phyloP scores from a whole-genome alignment of 2,329 filamentous ascomycete species.

The Pseudonectria foliicola region DNA sequence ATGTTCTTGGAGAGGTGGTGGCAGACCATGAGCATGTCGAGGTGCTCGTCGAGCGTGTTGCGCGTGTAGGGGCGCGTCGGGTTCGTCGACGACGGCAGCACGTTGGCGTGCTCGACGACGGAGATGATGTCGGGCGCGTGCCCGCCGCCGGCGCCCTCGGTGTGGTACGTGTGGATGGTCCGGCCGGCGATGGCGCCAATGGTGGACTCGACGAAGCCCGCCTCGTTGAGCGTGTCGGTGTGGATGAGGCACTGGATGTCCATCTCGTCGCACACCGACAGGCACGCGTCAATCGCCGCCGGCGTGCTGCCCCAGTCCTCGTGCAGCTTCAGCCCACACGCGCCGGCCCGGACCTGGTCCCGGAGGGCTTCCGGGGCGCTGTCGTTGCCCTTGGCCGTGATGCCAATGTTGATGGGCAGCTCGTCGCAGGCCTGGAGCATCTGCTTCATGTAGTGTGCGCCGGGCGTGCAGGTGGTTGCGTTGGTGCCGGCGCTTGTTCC shows the following conservation, averaged over 20 bases:
- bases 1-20: constrained; percentile 91
- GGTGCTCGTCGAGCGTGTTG: constrained; percentile 92
- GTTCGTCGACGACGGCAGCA: constrained; percentile 86
- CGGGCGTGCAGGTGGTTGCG: constrained; percentile 89
- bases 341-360: constrained; percentile 77
- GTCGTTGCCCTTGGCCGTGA: constrained; percentile 93
- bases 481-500: constrained; percentile 67
- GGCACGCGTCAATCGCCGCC: constrained; percentile 81
- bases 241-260: constrained; percentile 94
- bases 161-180: constrained; percentile 95
- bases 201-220: constrained; percentile 92
- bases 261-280: constrained; percentile 78
- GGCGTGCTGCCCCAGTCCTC: constrained; percentile 95
- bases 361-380: constrained; percentile 60
- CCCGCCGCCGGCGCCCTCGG: constrained; percentile 88
- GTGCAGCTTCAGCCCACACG: constrained; percentile 86
- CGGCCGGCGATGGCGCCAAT: constrained; percentile 77
- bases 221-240: constrained; percentile 93
- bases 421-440: constrained; percentile 85
- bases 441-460: constrained; percentile 71
- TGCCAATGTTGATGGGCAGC: constrained; percentile 79
- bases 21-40: constrained; percentile 98
- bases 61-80: constrained; percentile 83
- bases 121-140: constrained; percentile 95
- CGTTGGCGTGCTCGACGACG: constrained; percentile 82